Evolutionary conservation across 108 stramenopile species (phyloP).

Genomic region (Cyclotella distinguenda): DNA sequence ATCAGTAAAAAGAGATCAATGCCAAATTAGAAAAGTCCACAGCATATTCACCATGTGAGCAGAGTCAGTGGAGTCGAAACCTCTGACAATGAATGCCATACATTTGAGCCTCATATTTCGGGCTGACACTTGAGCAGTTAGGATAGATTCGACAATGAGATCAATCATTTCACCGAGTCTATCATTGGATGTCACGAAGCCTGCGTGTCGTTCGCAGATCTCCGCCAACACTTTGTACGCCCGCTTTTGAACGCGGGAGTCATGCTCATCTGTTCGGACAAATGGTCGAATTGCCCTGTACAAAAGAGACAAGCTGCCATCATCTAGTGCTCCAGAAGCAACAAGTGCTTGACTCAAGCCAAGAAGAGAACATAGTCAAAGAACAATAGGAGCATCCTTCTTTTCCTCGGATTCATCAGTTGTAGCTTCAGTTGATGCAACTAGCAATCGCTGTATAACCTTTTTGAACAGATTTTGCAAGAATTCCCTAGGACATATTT

Average conservation of each 20-base stretch:
- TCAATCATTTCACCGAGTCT: conserved; percentile 62
- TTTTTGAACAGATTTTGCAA: conserved; percentile 76
- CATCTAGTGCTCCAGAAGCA: conserved; percentile 64
- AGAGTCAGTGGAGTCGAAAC: conserved; percentile 44
- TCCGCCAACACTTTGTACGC: conserved; percentile 75
- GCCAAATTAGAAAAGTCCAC: neutral
- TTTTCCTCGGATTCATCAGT: conserved; percentile 44
- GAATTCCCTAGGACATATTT: conserved; percentile 56
- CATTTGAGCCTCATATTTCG: conserved; percentile 79
- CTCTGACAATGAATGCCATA: conserved; percentile 60
- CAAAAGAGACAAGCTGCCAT: conserved; percentile 58
- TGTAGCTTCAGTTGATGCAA: conserved; percentile 45
- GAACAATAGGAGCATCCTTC: conserved; percentile 11
- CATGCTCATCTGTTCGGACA: conserved; percentile 71
- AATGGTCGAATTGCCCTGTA: conserved; percentile 74
- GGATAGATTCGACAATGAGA: conserved; percentile 61
- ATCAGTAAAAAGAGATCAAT: neutral
- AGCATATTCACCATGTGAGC: conserved; percentile 43
- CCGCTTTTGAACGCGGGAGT: conserved; percentile 65
- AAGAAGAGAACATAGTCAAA: conserved; percentile 69
- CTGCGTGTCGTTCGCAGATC: conserved; percentile 59
- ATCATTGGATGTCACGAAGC: conserved; percentile 51
- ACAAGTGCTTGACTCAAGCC: conserved; percentile 70
- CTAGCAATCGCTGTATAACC: conserved; percentile 67
- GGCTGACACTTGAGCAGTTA: conserved; percentile 78